Evolutionary conservation across 148 eudicot species (phyloP).

Genomic region (Heliamphora exappendiculata): DNA sequence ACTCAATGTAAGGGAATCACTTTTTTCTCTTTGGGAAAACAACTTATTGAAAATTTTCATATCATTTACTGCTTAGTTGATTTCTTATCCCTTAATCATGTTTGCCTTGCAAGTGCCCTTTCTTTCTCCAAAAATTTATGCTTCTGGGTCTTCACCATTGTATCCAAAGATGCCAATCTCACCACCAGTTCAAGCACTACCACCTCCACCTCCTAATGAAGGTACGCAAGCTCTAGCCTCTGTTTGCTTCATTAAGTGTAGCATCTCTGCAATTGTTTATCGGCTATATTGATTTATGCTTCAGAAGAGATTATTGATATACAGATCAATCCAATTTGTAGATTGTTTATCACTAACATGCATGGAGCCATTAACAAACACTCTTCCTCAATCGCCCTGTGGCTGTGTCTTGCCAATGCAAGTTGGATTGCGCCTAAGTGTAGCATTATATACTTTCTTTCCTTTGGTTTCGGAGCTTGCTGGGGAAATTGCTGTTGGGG

Average conservation of each 20-base stretch:
- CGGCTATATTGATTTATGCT: background rate
- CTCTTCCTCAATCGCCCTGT: conserved; percentile 74
- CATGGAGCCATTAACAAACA: conserved; percentile 62
- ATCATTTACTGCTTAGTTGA: background rate
- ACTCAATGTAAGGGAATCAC: conserved; percentile 21
- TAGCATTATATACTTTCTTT: conserved; percentile 64
- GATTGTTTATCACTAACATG: conserved; percentile 69
- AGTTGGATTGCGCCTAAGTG: conserved; percentile 68
- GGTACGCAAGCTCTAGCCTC: conserved; percentile 30
- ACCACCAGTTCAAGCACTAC: conserved; percentile 51
- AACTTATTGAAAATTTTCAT: conserved; percentile 4
- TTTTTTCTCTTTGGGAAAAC: background rate
- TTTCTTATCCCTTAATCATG: conserved; percentile 13
- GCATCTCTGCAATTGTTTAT: background rate
- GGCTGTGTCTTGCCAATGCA: conserved; percentile 79
- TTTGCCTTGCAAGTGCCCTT: conserved; percentile 45
- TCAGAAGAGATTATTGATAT: conserved; percentile 9
- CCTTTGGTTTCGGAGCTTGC: conserved; percentile 80
- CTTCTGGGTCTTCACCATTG: conserved; percentile 44
- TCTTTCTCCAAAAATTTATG: conserved; percentile 50
- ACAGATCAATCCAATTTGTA: conserved; percentile 17
- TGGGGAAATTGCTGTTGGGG: conserved; percentile 57
- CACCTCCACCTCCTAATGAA: conserved; percentile 85
- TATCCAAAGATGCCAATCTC: conserved; percentile 33
- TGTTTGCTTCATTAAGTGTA: background rate